A percentile compares a stretch with the other conserved stretches of the same genome.
Conservation (phyloP, 345 rosid species). For the Microthlaspi erraticum region DNA sequence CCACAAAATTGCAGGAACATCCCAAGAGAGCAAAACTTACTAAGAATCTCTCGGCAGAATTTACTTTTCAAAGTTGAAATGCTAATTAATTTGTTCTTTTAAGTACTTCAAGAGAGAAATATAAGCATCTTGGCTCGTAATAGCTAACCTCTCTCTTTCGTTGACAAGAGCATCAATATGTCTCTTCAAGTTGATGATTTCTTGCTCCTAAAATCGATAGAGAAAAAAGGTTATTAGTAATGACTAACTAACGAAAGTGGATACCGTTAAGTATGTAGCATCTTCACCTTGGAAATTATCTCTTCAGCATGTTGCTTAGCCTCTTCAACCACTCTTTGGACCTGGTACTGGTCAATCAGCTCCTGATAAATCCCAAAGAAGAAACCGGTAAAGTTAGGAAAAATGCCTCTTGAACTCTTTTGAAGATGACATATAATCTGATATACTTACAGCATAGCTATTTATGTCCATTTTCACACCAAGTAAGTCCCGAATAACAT, state of each 20-base stretch:
- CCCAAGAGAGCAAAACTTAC: neutral
- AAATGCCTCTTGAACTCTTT: slow-evolving; percentile 6
- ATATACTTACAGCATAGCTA: slow-evolving; percentile 77
- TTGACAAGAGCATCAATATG: slow-evolving; percentile 58
- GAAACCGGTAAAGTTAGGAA: neutral
- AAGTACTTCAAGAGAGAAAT: neutral
- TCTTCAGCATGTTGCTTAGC: slow-evolving; percentile 72
- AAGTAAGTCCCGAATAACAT: slow-evolving; percentile 91
- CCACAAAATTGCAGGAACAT: slow-evolving; percentile 17
- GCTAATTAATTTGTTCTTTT: neutral
- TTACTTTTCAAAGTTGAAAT: neutral
- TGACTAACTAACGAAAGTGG: neutral
- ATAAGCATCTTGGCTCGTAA: slow-evolving; percentile 12
- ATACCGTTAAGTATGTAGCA: slow-evolving; percentile 2
- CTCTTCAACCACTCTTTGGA: slow-evolving; percentile 69
- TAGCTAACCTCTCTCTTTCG: slow-evolving; percentile 76
- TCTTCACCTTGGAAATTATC: slow-evolving; percentile 67
- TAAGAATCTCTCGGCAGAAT: neutral
- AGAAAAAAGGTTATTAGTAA: neutral
- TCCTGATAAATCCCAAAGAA: slow-evolving; percentile 54
- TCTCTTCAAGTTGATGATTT: slow-evolving; percentile 60
- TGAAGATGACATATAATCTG: slow-evolving; percentile 11
- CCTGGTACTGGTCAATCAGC: slow-evolving; percentile 74
- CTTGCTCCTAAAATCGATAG: slow-evolving; percentile 61
- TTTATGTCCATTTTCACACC: slow-evolving; percentile 87